A percentile compares a stretch with the other conserved stretches of the same genome.
phyloP scores from a whole-genome alignment of 257 asterid species.

The Ehretia macrophylla region DNA sequence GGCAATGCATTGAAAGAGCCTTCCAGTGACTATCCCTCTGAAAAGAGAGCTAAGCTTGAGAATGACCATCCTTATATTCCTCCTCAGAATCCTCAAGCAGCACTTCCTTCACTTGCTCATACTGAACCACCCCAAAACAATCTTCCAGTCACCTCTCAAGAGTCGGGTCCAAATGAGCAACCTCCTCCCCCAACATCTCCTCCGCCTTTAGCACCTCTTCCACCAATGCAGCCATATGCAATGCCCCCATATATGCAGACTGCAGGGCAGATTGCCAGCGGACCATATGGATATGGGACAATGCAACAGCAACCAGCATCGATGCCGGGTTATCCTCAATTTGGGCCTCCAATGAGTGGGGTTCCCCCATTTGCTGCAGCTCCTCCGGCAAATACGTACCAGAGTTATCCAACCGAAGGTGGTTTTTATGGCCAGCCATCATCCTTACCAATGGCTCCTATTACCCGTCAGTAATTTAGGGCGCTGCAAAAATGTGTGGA shows the following conservation, averaged over 20 bases:
- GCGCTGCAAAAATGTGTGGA: not conserved
- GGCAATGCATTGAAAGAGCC: slow-evolving; percentile 38
- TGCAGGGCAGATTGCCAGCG: slow-evolving; percentile 24
- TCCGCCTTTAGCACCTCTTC: slow-evolving; percentile 61
- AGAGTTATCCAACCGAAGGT: slow-evolving; percentile 49
- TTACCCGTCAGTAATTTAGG: slow-evolving; percentile 42
- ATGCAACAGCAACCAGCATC: slow-evolving; percentile 37
- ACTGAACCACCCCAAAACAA: slow-evolving; percentile 24
- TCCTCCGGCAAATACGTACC: slow-evolving; percentile 39
- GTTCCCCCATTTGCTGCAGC: slow-evolving; percentile 25
- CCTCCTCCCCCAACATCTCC: slow-evolving; percentile 85
- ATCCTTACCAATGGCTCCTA: slow-evolving; percentile 64
- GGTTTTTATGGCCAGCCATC: slow-evolving; percentile 55
- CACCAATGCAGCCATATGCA: slow-evolving; percentile 68
- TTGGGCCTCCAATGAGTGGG: slow-evolving; percentile 36
- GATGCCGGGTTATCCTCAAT: slow-evolving; percentile 31
- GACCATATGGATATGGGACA: slow-evolving; percentile 40
- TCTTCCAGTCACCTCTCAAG: slow-evolving; percentile 30
- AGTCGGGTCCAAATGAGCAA: slow-evolving; percentile 29
- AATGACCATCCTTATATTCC: slow-evolving; percentile 46
- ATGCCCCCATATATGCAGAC: slow-evolving; percentile 55
- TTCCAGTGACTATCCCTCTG: slow-evolving; percentile 44
- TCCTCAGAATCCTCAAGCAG: slow-evolving; percentile 35
- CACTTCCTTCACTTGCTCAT: slow-evolving; percentile 20
- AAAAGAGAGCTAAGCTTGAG: slow-evolving; percentile 64